These are phyloP conservation scores for Trifolium fragiferum DNA, from an alignment of 306 rosid genomes.

Conservation along the genomic window DNA sequence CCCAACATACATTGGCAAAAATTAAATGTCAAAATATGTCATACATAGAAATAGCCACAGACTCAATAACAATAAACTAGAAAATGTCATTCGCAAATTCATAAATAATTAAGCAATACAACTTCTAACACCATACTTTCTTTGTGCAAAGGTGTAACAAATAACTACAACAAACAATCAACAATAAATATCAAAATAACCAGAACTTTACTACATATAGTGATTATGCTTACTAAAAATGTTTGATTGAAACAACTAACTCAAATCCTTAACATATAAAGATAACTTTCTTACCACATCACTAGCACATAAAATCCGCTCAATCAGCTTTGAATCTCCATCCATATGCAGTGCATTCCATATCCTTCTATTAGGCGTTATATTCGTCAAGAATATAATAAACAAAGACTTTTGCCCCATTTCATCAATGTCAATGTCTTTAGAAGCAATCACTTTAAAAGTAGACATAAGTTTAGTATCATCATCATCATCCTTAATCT, in stretches of 20 bases:
- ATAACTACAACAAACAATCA: slow-evolving; percentile 5
- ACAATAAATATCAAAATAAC: background rate
- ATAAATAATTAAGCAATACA: slow-evolving; percentile 22
- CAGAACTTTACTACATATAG: background rate
- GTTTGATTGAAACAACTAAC: slow-evolving; percentile 15
- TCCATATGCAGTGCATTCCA: slow-evolving; percentile 65
- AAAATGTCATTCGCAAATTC: slow-evolving; percentile 2
- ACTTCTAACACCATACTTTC: background rate
- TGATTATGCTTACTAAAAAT: background rate
- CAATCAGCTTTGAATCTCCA: slow-evolving; percentile 43
- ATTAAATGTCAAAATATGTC: background rate
- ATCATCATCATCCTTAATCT: too few species aligned
- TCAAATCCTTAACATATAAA: slow-evolving; percentile 14
- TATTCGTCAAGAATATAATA: slow-evolving; percentile 58
- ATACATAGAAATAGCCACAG: background rate
- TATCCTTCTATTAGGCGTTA: slow-evolving; percentile 53
- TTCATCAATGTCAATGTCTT: slow-evolving; percentile 40
- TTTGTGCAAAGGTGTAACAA: background rate
- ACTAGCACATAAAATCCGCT: slow-evolving; percentile 46
- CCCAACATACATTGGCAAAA: slow-evolving; percentile 16
- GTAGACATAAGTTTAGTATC: too few species aligned
- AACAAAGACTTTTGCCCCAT: slow-evolving; percentile 40
- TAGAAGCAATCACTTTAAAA: slow-evolving; percentile 56
- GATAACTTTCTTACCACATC: slow-evolving; percentile 52
- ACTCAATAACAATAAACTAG: slow-evolving; percentile 21